phyloP scores from a whole-genome alignment of 257 asterid species.

The Ligustrum vulgare region DNA sequence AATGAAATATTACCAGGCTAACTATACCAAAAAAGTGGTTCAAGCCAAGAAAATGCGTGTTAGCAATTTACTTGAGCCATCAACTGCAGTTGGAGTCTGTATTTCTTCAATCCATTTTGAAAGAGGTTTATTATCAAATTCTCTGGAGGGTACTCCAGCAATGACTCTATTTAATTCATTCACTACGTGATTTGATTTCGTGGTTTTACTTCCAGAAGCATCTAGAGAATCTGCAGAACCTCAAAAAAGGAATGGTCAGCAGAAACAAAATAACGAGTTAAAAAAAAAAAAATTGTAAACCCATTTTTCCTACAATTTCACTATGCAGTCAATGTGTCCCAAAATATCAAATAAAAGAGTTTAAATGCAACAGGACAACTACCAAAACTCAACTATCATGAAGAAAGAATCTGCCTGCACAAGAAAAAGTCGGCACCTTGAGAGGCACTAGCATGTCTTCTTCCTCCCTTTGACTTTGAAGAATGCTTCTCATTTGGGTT shows the following conservation, averaged over 20 bases:
- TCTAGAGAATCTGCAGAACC: constrained; percentile 39
- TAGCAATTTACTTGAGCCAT: constrained; percentile 47
- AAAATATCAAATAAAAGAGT: background rate
- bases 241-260: constrained; percentile 21
- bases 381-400: background rate
- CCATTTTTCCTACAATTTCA: background rate
- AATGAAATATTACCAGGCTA: constrained; percentile 13
- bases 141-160: constrained; percentile 31
- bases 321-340: background rate
- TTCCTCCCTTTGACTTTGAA: constrained; percentile 43
- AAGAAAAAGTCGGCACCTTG: constrained; percentile 30
- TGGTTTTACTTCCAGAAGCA: constrained; percentile 26
- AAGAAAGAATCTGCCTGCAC: background rate
- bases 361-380: background rate
- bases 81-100: constrained; percentile 37
- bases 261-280: constrained; percentile 11
- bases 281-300: background rate
- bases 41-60: background rate
- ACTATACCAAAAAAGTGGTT: constrained; percentile 3
- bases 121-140: constrained; percentile 62
- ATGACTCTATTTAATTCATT: constrained; percentile 22
- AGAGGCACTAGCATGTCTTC: constrained; percentile 31
- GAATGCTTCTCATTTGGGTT: constrained; percentile 34
- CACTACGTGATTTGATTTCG: constrained; percentile 19
- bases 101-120: constrained; percentile 62